phyloP scores from a whole-genome alignment of 345 rosid genomes.

The Garcia nutans region DNA sequence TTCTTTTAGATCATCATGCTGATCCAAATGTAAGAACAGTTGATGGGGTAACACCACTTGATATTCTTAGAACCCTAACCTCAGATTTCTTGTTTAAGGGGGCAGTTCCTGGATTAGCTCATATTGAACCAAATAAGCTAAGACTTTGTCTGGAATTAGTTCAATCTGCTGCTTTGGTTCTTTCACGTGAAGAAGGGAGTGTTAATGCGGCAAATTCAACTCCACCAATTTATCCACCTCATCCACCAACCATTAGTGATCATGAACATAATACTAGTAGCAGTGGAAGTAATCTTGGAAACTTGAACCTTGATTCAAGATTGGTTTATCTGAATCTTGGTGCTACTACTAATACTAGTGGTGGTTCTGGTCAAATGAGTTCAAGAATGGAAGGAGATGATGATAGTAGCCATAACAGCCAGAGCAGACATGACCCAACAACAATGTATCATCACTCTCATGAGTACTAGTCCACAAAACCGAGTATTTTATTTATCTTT shows the following conservation, averaged over 20 bases:
- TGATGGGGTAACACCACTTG: constrained; percentile 90
- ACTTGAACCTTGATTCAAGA: constrained; percentile 73
- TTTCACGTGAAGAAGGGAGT: constrained; percentile 94
- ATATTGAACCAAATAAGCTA: constrained; percentile 92
- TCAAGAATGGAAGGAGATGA: constrained; percentile 61
- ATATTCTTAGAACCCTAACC: constrained; percentile 86
- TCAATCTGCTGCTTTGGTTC: constrained; percentile 92
- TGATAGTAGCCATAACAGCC: constrained; percentile 47
- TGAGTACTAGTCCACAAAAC: constrained; percentile 46
- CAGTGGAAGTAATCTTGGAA: constrained; percentile 40
- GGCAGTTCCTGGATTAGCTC: constrained; percentile 90
- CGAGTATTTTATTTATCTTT: not conserved
- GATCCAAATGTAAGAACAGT: constrained; percentile 92
- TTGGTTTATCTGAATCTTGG: constrained; percentile 91
- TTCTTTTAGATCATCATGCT: constrained; percentile 91
- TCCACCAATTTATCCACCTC: constrained; percentile 51
- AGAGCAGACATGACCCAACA: constrained; percentile 63
- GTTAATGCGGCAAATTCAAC: constrained; percentile 43
- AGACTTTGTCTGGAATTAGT: constrained; percentile 98
- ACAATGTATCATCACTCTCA: constrained; percentile 67
- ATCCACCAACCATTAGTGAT: constrained; percentile 23
- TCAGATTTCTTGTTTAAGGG: constrained; percentile 99
- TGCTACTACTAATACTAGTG: constrained; percentile 31
- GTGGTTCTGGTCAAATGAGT: constrained; percentile 57
- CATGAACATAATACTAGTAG: constrained; percentile 66